Conservation (phyloP, 331 rosid genomes). For the Prunus yedoensis region DNA sequence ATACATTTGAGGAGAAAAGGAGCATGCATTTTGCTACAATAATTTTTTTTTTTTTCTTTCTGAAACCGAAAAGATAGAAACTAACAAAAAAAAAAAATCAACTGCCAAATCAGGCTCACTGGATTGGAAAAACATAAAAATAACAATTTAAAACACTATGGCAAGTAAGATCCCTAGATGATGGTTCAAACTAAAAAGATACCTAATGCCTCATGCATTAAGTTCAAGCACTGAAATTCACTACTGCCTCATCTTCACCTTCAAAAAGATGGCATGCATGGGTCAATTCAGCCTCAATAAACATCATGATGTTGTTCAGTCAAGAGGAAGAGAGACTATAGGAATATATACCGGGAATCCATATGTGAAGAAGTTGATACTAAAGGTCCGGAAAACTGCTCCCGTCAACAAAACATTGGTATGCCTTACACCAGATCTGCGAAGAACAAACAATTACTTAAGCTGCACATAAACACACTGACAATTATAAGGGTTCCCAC, state of each 20-base stretch:
- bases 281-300: constrained; percentile 1
- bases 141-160: not conserved
- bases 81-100: not conserved
- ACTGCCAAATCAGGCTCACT: not conserved
- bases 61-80: not conserved
- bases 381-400: constrained; percentile 85
- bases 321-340: constrained; percentile 16
- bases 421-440: constrained; percentile 95
- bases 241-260: constrained; percentile 7
- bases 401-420: constrained; percentile 81
- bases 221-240: constrained; percentile 8
- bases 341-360: constrained; percentile 95
- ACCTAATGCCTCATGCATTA: not conserved
- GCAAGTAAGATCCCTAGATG: not conserved
- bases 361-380: constrained; percentile 98
- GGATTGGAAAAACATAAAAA: not conserved
- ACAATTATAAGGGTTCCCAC: not conserved
- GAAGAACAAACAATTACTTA: constrained; percentile 24
- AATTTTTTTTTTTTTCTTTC: not conserved
- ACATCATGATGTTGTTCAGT: not conserved
- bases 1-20: not conserved
- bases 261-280: constrained; percentile 5
- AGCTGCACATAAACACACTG: constrained; percentile 18
- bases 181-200: not conserved
- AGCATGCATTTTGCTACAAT: not conserved